Percentiles rank a stretch among this genome's conserved stretches.
Conservation (phyloP, 2,329 filamentous ascomycete species). For the Colletotrichum paranaense region DNA sequence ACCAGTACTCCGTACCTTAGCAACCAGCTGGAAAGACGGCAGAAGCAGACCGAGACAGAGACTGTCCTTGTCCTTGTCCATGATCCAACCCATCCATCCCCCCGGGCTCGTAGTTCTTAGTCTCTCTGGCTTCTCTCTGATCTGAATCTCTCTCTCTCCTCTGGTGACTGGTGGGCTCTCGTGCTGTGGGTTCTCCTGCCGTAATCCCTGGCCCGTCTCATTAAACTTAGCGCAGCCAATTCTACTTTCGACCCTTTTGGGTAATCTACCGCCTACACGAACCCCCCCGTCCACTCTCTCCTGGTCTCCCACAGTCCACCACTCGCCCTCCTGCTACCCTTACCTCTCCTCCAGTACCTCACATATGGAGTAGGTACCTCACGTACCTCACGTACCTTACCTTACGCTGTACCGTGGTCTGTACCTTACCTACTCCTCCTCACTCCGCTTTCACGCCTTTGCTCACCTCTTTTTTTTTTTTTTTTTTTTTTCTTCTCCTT, state of each 20-base stretch:
- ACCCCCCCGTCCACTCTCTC: constrained; percentile 40
- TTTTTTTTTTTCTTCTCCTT: neutral
- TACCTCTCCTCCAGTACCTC: constrained; percentile 10
- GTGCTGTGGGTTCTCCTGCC: constrained; percentile 23
- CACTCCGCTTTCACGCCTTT: constrained; percentile 27
- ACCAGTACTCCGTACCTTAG: neutral
- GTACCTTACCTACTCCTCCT: constrained; percentile 16
- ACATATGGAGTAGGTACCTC: neutral
- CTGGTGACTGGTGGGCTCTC: constrained; percentile 18
- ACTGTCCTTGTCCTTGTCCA: neutral
- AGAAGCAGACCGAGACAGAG: neutral
- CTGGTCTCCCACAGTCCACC: constrained; percentile 31
- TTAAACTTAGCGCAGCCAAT: constrained; percentile 55
- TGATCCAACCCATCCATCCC: constrained; percentile 38
- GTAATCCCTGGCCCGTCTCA: constrained; percentile 47
- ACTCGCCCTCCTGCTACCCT: constrained; percentile 26
- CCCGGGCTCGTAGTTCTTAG: constrained; percentile 30
- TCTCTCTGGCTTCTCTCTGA: neutral
- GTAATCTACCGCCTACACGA: constrained; percentile 47
- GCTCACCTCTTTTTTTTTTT: constrained; percentile 27
- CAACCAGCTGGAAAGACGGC: neutral
- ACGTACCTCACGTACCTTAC: neutral
- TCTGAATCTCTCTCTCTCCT: neutral
- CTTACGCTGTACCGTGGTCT: no score
- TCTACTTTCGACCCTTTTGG: constrained; percentile 47